Base-by-base conservation (phyloP, 2,329 filamentous ascomycete species). In the Curvularia sp. region DNA sequence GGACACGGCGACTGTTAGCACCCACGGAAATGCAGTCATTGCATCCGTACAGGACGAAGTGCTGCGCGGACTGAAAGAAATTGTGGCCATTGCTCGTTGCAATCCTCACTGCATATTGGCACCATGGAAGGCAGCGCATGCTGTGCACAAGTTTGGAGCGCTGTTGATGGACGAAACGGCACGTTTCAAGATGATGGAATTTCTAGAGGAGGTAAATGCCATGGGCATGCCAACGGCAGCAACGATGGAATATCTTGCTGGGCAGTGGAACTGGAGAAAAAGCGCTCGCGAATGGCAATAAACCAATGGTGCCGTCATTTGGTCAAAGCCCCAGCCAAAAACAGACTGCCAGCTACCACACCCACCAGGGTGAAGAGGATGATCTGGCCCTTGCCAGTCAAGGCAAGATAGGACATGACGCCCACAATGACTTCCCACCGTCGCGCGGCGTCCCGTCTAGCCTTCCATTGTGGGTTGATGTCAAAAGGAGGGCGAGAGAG, bases 391-490 rank as follows among this genome's bases (percentile, higher is more conserved):
- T 82, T 80, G 70, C 76, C 77, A 7, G 81, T 83, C 65, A 81
- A 60, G 1, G 69, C 78, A 28, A 89, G 70, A 70, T 88, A 87
- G 10, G 85, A 83, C 18, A 81, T 66, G 43, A 84, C 75, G 10
- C 89, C 89, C 2, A 89, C 83, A 22, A 84, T 67, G 26, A 89
- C 44, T 72, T 91, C 89, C 63, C 83, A 83, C 42, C 77, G 79
- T 55, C 87, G 81, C 8, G 87, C 88, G 43, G 77, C 75, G 22
- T 80, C 80, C 58, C 86, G 78, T 65, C 81, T 80, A 31, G 76
- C 68, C 67, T 79, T 82, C 87, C 87, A 90, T 38, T 82, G 73
- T 4, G 81, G 78, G 65, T 87, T 83, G 47, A 89, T 79, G 18
- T 80, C 70, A 69, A 86, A 89, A 1, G 88, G 88, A 44, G 84